These are phyloP conservation scores for Cutaneotrichosporon cavernicola DNA, from an alignment of 1,284 basidiomycete genomes.

Conservation along the genomic window DNA sequence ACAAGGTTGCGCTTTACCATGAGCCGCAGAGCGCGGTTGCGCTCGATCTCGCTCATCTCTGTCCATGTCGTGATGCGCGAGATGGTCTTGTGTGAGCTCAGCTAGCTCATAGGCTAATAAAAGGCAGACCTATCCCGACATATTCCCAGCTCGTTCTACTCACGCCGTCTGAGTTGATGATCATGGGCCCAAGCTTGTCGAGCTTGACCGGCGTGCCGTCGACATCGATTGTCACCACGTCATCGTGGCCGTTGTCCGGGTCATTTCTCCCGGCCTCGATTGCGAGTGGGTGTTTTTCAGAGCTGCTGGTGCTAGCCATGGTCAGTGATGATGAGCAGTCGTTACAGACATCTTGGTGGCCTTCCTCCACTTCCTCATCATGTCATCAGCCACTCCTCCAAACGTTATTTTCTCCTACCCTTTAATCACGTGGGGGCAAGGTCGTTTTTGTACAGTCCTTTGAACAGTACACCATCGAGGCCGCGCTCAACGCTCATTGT, in stretches of 20 bases:
- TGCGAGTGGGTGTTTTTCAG: slow-evolving; percentile 12
- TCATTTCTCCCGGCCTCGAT: slow-evolving; percentile 16
- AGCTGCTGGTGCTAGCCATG: slow-evolving; percentile 4
- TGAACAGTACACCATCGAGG: not conserved
- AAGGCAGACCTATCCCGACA: not conserved
- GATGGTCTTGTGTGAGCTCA: slow-evolving; percentile 40
- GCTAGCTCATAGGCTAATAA: too few species aligned
- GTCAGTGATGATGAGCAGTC: slow-evolving; percentile 6
- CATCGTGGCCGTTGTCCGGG: slow-evolving; percentile 19
- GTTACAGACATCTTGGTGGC: not conserved
- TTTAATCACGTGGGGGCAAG: slow-evolving; percentile 8
- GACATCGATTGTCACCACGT: slow-evolving; percentile 38
- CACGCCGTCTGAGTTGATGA: slow-evolving; percentile 53
- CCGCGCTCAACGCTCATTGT: slow-evolving; percentile 2
- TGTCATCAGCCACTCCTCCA: not conserved
- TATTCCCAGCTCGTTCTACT: slow-evolving; percentile 20
- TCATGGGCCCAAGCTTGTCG: slow-evolving; percentile 51
- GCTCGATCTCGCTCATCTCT: slow-evolving; percentile 46
- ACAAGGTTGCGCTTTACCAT: slow-evolving; percentile 52
- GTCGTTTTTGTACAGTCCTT: slow-evolving; percentile 10
- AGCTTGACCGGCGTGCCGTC: slow-evolving; percentile 47
- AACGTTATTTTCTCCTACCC: slow-evolving; percentile 7
- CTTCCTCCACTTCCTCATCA: not conserved
- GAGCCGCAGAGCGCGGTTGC: slow-evolving; percentile 50
- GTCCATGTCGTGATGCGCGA: slow-evolving; percentile 53